Base-by-base conservation (phyloP, 2,329 filamentous ascomycete species). In the Fonsecaea pugnacius region DNA sequence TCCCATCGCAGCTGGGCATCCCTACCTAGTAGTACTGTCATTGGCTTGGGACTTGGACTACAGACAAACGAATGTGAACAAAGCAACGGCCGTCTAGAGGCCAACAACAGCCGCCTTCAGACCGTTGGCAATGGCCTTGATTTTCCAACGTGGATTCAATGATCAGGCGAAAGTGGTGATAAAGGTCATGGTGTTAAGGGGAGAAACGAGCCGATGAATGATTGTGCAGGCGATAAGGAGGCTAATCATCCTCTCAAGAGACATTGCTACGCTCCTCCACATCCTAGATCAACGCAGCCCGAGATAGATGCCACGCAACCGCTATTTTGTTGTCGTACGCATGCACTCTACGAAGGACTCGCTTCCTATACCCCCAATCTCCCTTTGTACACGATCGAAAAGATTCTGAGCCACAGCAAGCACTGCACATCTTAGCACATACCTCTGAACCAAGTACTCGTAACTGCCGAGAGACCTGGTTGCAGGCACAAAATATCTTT, bases 151-250 rank as follows among this genome's bases (percentile, higher is more conserved):
- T 35, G 51, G 16, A 33, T 30, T 9, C 24, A 12, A 3, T 53
- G 51, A 27, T 24, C 12, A 48, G 24, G 43, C 43, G 43, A 48
- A 10, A 48, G 43, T 48, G 43, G 18, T 48, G 43, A 48, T 48
- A 48, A 43, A 16, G 43, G 43, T 48, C 43, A 8, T 43, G 38
- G 38, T 5, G 18, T 18, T 7, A 43, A 43, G 38, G 38, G 9
- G 12, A 18, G 9, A 18, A 4, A 27, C 35, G 8, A 24, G 18
- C 21, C 27, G 4, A 30, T 30, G 4, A 30, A 5, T 60, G 61
- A 63, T 46, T 55, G 50, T 24, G 50, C 38, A 52, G 50, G 51
- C 56, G 62, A 58, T 52, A 18, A 64, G 33, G 57, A 58, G 58
- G 38, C 57, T 64, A 53, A 57, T 35, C 62, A 60, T n/a, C 48